Evolutionary conservation across 768 basidiomycete genomes (phyloP), one percentile per base, ranked within the genome.

Genomic region (Psilocybe subaeruginosa): DNA sequence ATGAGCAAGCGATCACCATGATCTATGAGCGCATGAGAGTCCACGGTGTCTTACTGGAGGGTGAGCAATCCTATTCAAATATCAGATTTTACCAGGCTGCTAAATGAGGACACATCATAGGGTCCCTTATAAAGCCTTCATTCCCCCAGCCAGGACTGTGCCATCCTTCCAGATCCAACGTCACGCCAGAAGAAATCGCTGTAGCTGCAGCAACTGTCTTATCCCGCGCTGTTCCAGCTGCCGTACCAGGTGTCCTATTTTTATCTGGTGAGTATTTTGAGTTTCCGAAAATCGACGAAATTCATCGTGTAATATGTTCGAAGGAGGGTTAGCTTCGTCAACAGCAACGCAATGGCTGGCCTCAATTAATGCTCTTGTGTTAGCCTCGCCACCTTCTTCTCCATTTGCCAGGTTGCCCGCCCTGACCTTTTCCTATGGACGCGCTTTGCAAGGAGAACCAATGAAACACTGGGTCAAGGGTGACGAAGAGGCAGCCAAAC

Each of bases 91-190:
- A 8, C 4, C 23, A 19, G n/a, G 3, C 11, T 1, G n/a, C 35
- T 12, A n/a, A 47, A 3, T 43, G 35, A 14, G 37, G 33, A 56
- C 7, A 11, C 17, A 29, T 16, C 43, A 31, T 48, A 83, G 82
- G 81, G 19, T 77, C 80, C 4, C 73, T 84, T 46, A 78, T 85
- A 62, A 84, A 84, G 57, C 80, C 81, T 3, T 83, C 80, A 1
- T 84, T 83, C 72, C 76, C 82, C 30, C 82, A 84, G 64, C 79
- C 82, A 14, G 80, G 82, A 7, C 64, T 79, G 19, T 76, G 80
- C 61, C 74, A 80, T 54, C 72, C 76, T 1, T 77, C 77, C 16
- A 75, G 79, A 37, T 65, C 63, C 7, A 73, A 62, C 29, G 73
- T 73, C 1, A 76, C 77, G 16, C 64, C 78, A 14, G 74, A 78